phyloP scores from a whole-genome alignment of 2,329 filamentous ascomycete species.

The Colletotrichum tamarilloi region DNA sequence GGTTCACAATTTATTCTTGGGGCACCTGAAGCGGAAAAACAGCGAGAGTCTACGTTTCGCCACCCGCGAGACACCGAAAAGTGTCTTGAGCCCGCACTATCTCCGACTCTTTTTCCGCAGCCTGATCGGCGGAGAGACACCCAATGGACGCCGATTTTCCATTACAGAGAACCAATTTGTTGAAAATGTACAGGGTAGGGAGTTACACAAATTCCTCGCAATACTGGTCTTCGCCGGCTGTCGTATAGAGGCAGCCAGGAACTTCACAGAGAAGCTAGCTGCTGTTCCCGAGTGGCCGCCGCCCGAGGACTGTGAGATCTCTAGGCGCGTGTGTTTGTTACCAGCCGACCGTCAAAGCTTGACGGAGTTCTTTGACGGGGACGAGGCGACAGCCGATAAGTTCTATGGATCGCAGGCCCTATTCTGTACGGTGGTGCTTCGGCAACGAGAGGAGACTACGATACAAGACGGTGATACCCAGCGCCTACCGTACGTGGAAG shows the following conservation, averaged over 20 bases:
- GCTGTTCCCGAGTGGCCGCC: background rate
- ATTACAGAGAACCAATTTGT: background rate
- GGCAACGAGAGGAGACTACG: background rate
- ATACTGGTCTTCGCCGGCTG: background rate
- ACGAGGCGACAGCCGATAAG: background rate
- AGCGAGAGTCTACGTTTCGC: background rate
- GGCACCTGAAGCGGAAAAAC: background rate
- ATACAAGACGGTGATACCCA: background rate
- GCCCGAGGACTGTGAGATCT: background rate
- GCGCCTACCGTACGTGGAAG: background rate
- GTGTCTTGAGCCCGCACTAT: background rate
- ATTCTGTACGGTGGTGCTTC: conserved; percentile 4
- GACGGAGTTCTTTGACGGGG: background rate
- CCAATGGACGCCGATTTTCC: background rate
- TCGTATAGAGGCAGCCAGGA: background rate
- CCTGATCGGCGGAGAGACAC: background rate
- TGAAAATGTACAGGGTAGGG: background rate
- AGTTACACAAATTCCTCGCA: background rate
- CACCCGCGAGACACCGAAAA: background rate
- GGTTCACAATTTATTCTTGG: background rate
- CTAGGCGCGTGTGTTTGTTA: background rate
- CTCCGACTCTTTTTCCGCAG: background rate
- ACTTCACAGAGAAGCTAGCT: background rate
- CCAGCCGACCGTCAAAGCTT: background rate
- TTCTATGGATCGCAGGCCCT: background rate